A percentile compares a stretch with the other conserved stretches of the same genome.
Conservation (phyloP, 495 filamentous ascomycete genomes). For the Penicillium riverlandense region DNA sequence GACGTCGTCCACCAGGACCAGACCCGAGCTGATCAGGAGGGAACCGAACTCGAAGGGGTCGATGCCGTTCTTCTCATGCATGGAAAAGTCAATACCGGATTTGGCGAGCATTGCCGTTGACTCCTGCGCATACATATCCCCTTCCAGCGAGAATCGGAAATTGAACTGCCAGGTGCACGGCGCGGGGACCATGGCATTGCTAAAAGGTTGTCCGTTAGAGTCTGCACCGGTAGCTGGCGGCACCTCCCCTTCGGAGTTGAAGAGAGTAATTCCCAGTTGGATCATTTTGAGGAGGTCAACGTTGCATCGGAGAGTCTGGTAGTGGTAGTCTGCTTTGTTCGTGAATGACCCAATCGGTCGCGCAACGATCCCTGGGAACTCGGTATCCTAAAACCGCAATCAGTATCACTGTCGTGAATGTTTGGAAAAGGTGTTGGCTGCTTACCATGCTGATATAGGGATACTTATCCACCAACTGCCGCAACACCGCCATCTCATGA, state of each 20-base stretch:
- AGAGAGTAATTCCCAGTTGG: constrained; percentile 89
- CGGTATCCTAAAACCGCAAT: constrained; percentile 65
- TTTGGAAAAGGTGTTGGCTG: not conserved
- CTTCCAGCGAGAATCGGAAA: constrained; percentile 88
- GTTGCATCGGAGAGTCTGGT: constrained; percentile 94
- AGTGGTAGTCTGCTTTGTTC: constrained; percentile 95
- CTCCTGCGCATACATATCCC: constrained; percentile 93
- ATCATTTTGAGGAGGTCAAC: constrained; percentile 96
- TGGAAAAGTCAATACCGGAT: constrained; percentile 79
- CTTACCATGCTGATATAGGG: constrained; percentile 95
- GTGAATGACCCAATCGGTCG: constrained; percentile 90
- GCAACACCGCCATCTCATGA: constrained; percentile 78
- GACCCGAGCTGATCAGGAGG: constrained; percentile 80
- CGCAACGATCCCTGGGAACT: constrained; percentile 93
- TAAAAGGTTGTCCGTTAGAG: constrained; percentile 39
- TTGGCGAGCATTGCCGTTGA: constrained; percentile 83
- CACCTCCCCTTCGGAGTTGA: constrained; percentile 78
- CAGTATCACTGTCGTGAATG: not conserved
- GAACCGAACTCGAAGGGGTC: constrained; percentile 83
- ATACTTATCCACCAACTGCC: constrained; percentile 78
- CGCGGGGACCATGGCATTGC: constrained; percentile 53
- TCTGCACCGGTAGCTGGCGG: constrained; percentile 63
- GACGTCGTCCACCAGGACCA: constrained; percentile 82
- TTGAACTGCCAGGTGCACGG: constrained; percentile 98
- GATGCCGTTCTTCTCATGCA: constrained; percentile 82